Percentiles rank a stretch among this genome's conserved stretches.
Conservation (phyloP, 2,329 filamentous ascomycete genomes). For the Penicillium sp. region DNA sequence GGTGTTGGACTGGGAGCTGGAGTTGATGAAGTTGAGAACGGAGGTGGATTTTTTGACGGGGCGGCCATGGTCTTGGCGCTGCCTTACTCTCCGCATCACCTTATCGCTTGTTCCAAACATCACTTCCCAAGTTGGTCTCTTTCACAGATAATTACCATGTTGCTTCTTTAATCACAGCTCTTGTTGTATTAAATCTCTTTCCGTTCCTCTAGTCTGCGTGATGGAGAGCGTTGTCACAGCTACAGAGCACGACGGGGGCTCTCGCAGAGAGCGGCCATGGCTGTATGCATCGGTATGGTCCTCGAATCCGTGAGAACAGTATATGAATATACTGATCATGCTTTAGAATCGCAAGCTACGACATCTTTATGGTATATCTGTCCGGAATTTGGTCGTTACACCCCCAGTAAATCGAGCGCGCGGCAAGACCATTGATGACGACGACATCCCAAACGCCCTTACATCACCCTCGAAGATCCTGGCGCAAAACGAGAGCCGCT, state of each 20-base stretch:
- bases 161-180: neutral
- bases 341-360: slow-evolving; percentile 79
- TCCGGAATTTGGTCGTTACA: slow-evolving; percentile 78
- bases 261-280: slow-evolving; percentile 50
- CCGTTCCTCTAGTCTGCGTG: neutral
- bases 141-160: neutral
- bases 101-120: slow-evolving; percentile 17
- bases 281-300: slow-evolving; percentile 51
- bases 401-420: slow-evolving; percentile 52
- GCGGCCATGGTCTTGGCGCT: slow-evolving; percentile 25
- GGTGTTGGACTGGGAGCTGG: slow-evolving; percentile 1
- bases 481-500: slow-evolving; percentile 51
- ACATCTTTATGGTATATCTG: slow-evolving; percentile 80
- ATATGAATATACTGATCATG: slow-evolving; percentile 13
- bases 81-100: slow-evolving; percentile 26
- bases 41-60: slow-evolving; percentile 39
- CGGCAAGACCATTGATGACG: slow-evolving; percentile 70
- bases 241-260: slow-evolving; percentile 28
- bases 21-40: slow-evolving; percentile 19
- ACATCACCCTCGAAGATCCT: slow-evolving; percentile 68
- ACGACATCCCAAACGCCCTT: slow-evolving; percentile 67
- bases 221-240: slow-evolving; percentile 16
- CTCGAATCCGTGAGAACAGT: neutral
- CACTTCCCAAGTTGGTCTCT: neutral
- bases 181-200: neutral